Percentiles rank a stretch among this genome's conserved stretches.
phyloP scores from a whole-genome alignment of 192 early-diverging fungal species.

The Entophlyctis luteolus region DNA sequence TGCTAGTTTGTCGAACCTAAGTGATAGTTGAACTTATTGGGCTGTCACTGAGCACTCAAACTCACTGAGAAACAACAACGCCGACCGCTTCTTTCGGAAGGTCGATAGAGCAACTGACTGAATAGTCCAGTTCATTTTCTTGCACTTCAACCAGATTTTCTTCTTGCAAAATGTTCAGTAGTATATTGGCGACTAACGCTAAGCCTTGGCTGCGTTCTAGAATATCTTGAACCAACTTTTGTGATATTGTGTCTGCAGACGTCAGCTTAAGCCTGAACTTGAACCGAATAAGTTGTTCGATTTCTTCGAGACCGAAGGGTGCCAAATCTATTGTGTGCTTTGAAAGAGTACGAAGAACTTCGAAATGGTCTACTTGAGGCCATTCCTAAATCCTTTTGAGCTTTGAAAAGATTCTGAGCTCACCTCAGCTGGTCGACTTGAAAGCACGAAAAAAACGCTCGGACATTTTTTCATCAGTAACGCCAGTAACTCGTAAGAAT shows the following conservation, averaged over 20 bases:
- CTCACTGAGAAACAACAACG: conserved; percentile 23
- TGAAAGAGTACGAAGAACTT: not conserved
- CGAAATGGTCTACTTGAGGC: not conserved
- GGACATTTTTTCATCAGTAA: conserved; percentile 13
- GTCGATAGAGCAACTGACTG: not conserved
- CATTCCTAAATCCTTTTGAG: conserved; percentile 6
- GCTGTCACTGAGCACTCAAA: not conserved
- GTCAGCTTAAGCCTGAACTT: not conserved
- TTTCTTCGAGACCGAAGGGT: conserved; percentile 2
- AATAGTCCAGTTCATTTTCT: not conserved
- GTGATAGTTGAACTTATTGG: not conserved
- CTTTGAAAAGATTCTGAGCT: not conserved
- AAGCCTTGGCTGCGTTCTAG: conserved; percentile 21
- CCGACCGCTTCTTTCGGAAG: conserved; percentile 9
- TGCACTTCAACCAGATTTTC: conserved; percentile 1
- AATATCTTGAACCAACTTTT: conserved; percentile 9
- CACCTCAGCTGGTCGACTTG: conserved; percentile 14
- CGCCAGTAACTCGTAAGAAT: conserved; percentile 19
- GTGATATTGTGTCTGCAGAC: not conserved
- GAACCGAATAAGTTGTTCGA: conserved; percentile 3
- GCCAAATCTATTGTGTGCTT: conserved; percentile 3
- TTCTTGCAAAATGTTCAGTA: conserved; percentile 8
- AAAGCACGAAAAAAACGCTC: not conserved
- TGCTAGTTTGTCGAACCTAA: conserved; percentile 17
- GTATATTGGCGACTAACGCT: conserved; percentile 7